phyloP scores from a whole-genome alignment of 345 rosid species.

The Viola odorata region DNA sequence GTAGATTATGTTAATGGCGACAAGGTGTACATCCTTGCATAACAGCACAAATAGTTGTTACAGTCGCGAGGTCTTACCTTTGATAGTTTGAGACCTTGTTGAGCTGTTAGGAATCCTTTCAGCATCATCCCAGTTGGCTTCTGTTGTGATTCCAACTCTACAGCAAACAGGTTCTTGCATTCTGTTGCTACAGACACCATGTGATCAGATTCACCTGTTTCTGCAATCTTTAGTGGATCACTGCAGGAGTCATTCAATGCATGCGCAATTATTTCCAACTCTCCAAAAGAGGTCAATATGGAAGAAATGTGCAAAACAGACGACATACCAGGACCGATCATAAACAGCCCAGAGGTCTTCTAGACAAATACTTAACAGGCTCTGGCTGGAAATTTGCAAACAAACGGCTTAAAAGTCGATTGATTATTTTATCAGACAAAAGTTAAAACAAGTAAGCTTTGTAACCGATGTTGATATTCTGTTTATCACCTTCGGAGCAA shows the following conservation, averaged over 20 bases:
- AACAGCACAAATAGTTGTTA: no score
- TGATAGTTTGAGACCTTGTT: slow-evolving; percentile 5
- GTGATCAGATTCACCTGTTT: slow-evolving; percentile 22
- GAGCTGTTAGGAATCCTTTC: slow-evolving; percentile 19
- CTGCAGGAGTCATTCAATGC: slow-evolving; percentile 22
- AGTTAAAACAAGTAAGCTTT: neutral
- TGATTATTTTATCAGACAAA: neutral
- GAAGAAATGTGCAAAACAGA: neutral
- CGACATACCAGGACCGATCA: slow-evolving; percentile 46
- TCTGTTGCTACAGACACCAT: slow-evolving; percentile 9
- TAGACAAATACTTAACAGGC: slow-evolving; percentile 42
- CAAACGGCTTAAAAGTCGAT: slow-evolving; percentile 11
- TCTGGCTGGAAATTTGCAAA: slow-evolving; percentile 42
- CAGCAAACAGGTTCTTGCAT: slow-evolving; percentile 15
- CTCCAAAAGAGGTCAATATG: neutral
- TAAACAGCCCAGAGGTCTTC: slow-evolving; percentile 66
- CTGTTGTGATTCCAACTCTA: slow-evolving; percentile 26
- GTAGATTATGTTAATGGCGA: no score
- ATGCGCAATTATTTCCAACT: slow-evolving; percentile 1
- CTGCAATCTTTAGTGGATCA: slow-evolving; percentile 31
- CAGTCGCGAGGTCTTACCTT: no score
- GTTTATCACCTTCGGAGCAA: slow-evolving; percentile 48
- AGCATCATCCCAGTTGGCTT: slow-evolving; percentile 14
- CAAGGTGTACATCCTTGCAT: no score
- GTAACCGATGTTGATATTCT: neutral